Percentiles rank a stretch among this genome's conserved stretches.
phyloP scores from a whole-genome alignment of 1,284 basidiomycete genomes.

The Irpex sp. region DNA sequence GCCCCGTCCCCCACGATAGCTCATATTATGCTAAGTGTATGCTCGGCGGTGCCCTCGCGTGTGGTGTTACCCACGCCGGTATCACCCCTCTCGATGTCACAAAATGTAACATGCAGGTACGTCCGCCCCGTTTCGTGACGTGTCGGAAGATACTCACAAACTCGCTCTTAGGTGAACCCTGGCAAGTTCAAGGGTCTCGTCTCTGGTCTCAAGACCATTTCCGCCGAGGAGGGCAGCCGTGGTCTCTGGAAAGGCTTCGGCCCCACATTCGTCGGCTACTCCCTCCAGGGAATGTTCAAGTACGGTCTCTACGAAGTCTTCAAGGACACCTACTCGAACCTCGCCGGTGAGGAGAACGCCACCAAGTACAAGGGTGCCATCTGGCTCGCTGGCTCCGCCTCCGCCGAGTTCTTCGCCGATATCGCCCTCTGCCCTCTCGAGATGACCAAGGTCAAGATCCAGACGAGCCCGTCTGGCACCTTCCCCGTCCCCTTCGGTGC shows the following conservation, averaged over 20 bases:
- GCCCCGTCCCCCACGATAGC: conserved; percentile 68
- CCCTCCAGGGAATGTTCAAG: conserved; percentile 95
- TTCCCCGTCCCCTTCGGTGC: conserved; percentile 70
- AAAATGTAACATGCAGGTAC: conserved; percentile 97
- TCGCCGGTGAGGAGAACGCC: conserved; percentile 80
- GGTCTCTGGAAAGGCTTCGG: conserved; percentile 95
- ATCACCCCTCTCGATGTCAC: conserved; percentile 92
- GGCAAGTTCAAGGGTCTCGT: conserved; percentile 73
- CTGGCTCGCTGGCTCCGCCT: conserved; percentile 91
- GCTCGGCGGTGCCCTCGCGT: conserved; percentile 90
- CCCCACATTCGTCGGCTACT: conserved; percentile 90
- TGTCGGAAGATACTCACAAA: conserved; percentile 2
- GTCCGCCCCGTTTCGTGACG: conserved; percentile 31
- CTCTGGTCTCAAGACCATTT: conserved; percentile 66
- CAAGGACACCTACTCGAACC: conserved; percentile 88
- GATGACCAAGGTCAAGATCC: conserved; percentile 85
- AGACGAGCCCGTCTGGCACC: conserved; percentile 65
- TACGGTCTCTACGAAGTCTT: conserved; percentile 95
- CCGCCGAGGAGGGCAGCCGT: conserved; percentile 76
- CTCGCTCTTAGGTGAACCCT: conserved; percentile 60
- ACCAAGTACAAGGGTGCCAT: conserved; percentile 87
- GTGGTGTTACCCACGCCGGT: conserved; percentile 91
- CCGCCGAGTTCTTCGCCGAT: conserved; percentile 94
- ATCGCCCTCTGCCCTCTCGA: conserved; percentile 79
- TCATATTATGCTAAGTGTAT: conserved; percentile 75